Conservation (phyloP, 768 basidiomycete species). For the Austroboletus festivus region DNA sequence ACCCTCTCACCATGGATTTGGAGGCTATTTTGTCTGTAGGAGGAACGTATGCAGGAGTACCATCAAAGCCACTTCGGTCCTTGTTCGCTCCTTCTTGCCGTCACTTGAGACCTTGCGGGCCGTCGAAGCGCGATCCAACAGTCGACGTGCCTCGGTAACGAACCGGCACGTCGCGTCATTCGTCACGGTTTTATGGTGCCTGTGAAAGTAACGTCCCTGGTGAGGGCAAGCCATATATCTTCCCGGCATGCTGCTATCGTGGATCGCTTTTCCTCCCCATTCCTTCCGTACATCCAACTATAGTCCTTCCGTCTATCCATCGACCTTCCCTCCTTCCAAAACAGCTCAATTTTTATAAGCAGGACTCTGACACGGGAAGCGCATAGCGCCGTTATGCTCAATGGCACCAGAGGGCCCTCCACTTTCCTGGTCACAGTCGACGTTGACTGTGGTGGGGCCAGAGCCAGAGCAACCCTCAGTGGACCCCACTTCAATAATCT, state of each 20-base stretch:
- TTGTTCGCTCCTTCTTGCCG: background rate
- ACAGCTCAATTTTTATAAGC: background rate
- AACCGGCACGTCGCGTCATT: background rate
- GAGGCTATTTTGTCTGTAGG: no score
- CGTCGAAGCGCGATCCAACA: no score
- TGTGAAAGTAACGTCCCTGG: slow-evolving; percentile 19
- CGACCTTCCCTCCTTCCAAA: background rate
- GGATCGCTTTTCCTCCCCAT: slow-evolving; percentile 2
- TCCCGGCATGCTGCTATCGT: background rate
- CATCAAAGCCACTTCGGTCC: background rate
- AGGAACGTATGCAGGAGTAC: no score
- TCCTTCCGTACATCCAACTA: slow-evolving; percentile 12
- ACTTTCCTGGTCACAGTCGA: slow-evolving; percentile 17
- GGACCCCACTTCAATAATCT: background rate
- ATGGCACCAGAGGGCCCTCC: slow-evolving; percentile 9
- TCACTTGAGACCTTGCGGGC: no score
- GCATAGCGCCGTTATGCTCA: slow-evolving; percentile 3
- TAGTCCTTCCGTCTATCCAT: slow-evolving; percentile 9
- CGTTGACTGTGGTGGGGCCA: slow-evolving; percentile 7
- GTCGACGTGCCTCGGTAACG: background rate
- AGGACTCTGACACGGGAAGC: background rate
- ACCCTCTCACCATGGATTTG: no score
- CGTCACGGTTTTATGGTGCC: slow-evolving; percentile 2
- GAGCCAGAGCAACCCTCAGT: slow-evolving; percentile 5
- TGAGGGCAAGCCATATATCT: slow-evolving; percentile 6